Evolutionary conservation across 345 rosid genomes (phyloP), one percentile per base, ranked within the genome.

Genomic region (Theobroma cacao): DNA sequence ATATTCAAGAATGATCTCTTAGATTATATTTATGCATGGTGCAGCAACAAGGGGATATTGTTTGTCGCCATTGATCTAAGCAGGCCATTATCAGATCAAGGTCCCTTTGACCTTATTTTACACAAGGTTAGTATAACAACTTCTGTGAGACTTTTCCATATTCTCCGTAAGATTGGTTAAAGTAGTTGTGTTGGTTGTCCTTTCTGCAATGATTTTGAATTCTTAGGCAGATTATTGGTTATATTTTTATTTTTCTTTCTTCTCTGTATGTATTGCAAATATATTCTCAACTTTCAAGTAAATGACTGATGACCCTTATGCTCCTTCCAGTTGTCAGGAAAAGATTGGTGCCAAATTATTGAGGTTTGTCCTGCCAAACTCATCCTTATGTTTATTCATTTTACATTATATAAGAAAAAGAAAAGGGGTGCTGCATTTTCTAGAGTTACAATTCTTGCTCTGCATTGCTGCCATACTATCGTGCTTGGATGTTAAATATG

Each of bases 81-180:
- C 72, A 84, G 84, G 73, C 91, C 96, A 15, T 85, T 95, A 56
- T 81, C 91, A 69, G 98, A 92, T 81, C 98, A 95, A 88, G 99
- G 97, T 12, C 99, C 99, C 74, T 95, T 95, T 82, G 96, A 95
- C 80, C 87, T 93, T 52, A 87, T 95, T 55, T 81, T 95, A 86
- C 99, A 95, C 77, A 95, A 95, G 98, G 98, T 94, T 78, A 78
- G 90, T 84, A 36, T 68, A 36, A 45, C 66, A 50, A 66, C 38
- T 41, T 82, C 68, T 40, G 8, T 22, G 18, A 61, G 62, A 73
- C 63, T 9, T 26, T 7, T 50, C 10, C 4, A 26, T 34, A 10
- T 48, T 63, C 20, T 64, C 63, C 60, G 7, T 20, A 22, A 7
- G 72, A 63, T 15, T 48, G 34, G 53, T 31, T 58, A 33, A 11